Evolutionary conservation across 768 basidiomycete species (phyloP), one percentile per base, ranked within the genome.

Genomic region (Crassisporium funariophilum): DNA sequence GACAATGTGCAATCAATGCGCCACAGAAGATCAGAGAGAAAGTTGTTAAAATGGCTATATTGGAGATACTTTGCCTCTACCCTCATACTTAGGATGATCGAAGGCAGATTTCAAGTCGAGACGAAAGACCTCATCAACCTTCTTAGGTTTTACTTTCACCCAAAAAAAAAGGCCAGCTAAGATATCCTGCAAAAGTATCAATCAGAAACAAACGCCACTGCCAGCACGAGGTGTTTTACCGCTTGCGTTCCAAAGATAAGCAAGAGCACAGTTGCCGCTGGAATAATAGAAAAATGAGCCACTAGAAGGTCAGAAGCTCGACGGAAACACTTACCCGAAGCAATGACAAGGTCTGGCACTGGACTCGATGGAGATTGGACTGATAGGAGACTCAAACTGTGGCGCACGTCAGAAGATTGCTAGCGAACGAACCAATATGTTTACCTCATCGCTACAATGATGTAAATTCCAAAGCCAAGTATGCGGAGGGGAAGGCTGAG

Each of bases 171-270:
- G 20, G 1, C 53, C 69, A 12, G 56, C 53, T 3, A 72, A 41
- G 43, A 76, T 68, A 50, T 76, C 75, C 70, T 72, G 41, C 13
- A 25, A 23, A 24, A 40, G 24, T 33, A 6, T 21, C 20, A 20
- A 31, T 31, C 10, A 31, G 29, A 20, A 31, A 17, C 41, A 39
- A 11, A 19, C 27, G 17, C 17, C 33, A 16, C 27, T 17, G n/a
- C 16, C 43, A 19, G 29, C 19, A 20, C 29, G 20, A 6, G 29
- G 29, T 9, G 13, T 20, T 60, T 44, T 59, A 72, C 75, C 40
- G 44, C 60, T 53, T 77, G 77, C 1, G 77, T 74, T 1, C 67
- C 76, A 53, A 79, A 79, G 34, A 77, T 70, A 24, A 77, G 21
- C n/a, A 77, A 60, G 10, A 74, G 57, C 19, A 73, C 62, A 3